These are phyloP conservation scores for Populus tremula DNA, from an alignment of 345 rosid species.

Conservation along the genomic window DNA sequence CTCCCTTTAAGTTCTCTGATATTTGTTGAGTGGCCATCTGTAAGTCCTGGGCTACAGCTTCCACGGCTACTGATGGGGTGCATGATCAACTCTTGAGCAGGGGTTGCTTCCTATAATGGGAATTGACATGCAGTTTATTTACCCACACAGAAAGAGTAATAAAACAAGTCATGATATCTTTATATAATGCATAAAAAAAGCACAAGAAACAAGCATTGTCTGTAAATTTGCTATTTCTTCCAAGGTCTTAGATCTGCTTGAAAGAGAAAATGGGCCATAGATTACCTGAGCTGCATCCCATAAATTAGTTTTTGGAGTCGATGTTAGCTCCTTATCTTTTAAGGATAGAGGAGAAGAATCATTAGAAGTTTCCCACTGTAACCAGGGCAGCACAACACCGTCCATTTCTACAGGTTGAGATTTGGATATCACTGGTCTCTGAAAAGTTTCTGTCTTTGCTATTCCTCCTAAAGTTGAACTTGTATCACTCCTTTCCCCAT, in stretches of 20 bases:
- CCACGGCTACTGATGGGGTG: slow-evolving; percentile 65
- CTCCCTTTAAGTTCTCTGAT: slow-evolving; percentile 24
- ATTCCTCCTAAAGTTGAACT: slow-evolving; percentile 68
- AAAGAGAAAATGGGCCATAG: not conserved
- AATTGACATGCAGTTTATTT: not conserved
- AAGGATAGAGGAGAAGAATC: slow-evolving; percentile 45
- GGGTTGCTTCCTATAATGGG: slow-evolving; percentile 40
- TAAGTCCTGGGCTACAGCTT: slow-evolving; percentile 71
- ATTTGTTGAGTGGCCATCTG: slow-evolving; percentile 24
- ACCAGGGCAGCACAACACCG: slow-evolving; percentile 87
- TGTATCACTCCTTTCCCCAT: slow-evolving; percentile 89
- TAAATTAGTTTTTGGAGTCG: slow-evolving; percentile 29
- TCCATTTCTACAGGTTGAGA: slow-evolving; percentile 68
- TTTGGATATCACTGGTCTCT: slow-evolving; percentile 35
- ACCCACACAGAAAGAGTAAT: not conserved
- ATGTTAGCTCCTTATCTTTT: slow-evolving; percentile 31
- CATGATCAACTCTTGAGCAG: slow-evolving; percentile 37
- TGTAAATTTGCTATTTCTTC: not conserved
- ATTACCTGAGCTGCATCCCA: slow-evolving; percentile 49
- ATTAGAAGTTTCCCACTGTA: slow-evolving; percentile 86
- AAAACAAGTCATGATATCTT: not conserved
- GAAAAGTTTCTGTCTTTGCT: slow-evolving; percentile 39
- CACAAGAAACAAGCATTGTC: not conserved
- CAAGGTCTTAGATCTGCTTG: not conserved
- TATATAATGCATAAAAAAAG: not conserved